phyloP scores from a whole-genome alignment of 2,329 filamentous ascomycete genomes.

The Didymosphaeria variabile region DNA sequence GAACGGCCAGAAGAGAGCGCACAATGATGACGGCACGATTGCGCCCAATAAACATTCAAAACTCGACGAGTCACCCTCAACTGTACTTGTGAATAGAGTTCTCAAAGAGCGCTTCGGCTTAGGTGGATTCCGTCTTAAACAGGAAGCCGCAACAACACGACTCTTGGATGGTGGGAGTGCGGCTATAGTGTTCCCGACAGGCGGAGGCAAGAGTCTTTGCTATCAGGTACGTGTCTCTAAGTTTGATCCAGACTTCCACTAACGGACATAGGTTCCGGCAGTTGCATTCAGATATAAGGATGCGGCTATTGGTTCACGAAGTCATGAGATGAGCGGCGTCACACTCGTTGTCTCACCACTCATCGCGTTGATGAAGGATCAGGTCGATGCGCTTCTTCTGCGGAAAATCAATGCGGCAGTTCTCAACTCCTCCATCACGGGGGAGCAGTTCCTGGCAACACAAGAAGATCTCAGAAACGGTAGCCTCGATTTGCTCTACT shows the following conservation, averaged over 20 bases:
- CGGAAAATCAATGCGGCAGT: slow-evolving; percentile 80
- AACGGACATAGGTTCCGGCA: slow-evolving; percentile 45
- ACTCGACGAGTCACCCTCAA: slow-evolving; percentile 14
- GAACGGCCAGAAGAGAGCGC: slow-evolving; percentile 4
- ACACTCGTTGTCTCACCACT: slow-evolving; percentile 92
- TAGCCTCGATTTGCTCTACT: slow-evolving; percentile 83
- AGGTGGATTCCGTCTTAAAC: slow-evolving; percentile 55
- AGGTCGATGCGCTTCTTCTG: slow-evolving; percentile 79
- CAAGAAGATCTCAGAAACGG: slow-evolving; percentile 70
- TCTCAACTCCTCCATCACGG: slow-evolving; percentile 70
- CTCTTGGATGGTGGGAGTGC: slow-evolving; percentile 56
- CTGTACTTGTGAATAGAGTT: slow-evolving; percentile 44
- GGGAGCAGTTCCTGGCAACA: slow-evolving; percentile 67
- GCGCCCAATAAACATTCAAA: background rate
- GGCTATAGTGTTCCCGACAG: slow-evolving; percentile 77
- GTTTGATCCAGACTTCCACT: slow-evolving; percentile 6
- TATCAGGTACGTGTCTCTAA: slow-evolving; percentile 75
- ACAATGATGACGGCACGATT: background rate
- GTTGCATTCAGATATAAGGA: slow-evolving; percentile 55
- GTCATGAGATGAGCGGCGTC: slow-evolving; percentile 76
- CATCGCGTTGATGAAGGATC: slow-evolving; percentile 94
- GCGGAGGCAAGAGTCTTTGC: slow-evolving; percentile 93
- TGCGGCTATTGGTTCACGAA: slow-evolving; percentile 27
- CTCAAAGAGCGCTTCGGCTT: slow-evolving; percentile 55
- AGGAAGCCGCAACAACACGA: slow-evolving; percentile 55